These are phyloP conservation scores for Yamadazyma oceani DNA, from an alignment of 1,139 yeast genomes.

Conservation along the genomic window DNA sequence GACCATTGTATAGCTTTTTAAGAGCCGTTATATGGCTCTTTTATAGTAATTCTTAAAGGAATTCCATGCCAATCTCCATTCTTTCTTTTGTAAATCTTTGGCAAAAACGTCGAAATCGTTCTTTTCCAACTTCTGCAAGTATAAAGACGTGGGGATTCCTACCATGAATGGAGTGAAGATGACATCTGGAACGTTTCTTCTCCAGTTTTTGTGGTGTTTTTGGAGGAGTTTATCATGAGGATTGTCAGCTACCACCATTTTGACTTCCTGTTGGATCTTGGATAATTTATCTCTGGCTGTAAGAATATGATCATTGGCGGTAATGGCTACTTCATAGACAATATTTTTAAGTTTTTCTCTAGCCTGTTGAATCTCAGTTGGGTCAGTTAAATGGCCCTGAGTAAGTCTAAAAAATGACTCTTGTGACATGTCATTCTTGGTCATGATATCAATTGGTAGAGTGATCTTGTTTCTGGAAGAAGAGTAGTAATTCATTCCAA, in stretches of 20 bases:
- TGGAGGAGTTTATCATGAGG: conserved; percentile 31
- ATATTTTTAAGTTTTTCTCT: conserved; percentile 53
- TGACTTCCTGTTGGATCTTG: conserved; percentile 35
- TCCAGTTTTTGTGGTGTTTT: conserved; percentile 39
- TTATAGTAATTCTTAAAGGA: conserved; percentile 54
- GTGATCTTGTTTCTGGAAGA: conserved; percentile 48
- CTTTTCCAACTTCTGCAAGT: conserved; percentile 58
- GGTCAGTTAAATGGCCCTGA: conserved; percentile 43
- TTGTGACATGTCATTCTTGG: conserved; percentile 57
- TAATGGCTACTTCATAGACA: conserved; percentile 67
- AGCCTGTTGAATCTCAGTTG: conserved; percentile 24
- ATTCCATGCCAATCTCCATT: conserved; percentile 75
- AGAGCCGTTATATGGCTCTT: conserved; percentile 31
- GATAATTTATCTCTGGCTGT: conserved; percentile 60
- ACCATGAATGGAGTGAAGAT: conserved; percentile 67
- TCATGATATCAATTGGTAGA: conserved; percentile 64
- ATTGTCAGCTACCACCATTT: conserved; percentile 23
- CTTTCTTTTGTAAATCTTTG: conserved; percentile 50
- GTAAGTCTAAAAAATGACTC: conserved; percentile 56
- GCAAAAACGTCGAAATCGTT: conserved; percentile 62
- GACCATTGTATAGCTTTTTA: too few species aligned
- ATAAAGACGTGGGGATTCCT: conserved; percentile 64
- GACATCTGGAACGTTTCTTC: conserved; percentile 59
- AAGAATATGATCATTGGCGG: conserved; percentile 78
- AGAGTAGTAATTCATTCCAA: conserved; percentile 64